phyloP scores from a whole-genome alignment of 495 filamentous ascomycete species.

The Xylaria grammica region DNA sequence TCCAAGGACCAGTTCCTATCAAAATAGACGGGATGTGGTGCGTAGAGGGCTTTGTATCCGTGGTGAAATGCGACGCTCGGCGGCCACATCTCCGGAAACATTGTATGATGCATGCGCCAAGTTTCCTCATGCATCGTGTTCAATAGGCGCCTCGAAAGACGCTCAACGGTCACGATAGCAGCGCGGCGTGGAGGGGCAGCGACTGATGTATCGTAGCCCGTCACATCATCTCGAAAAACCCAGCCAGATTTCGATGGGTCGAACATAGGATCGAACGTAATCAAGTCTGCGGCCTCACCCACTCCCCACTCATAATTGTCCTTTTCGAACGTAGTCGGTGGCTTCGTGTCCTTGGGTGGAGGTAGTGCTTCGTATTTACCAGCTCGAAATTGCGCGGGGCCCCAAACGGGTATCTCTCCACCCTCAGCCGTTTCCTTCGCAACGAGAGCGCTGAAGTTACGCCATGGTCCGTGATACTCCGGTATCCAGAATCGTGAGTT shows the following conservation, averaged over 20 bases:
- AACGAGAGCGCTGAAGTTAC: conserved; percentile 50
- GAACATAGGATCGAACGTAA: conserved; percentile 57
- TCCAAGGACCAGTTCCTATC: conserved; percentile 75
- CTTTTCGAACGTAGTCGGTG: conserved; percentile 46
- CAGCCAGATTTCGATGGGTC: conserved; percentile 59
- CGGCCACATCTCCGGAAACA: conserved; percentile 90
- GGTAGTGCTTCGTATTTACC: conserved; percentile 17
- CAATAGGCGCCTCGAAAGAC: conserved; percentile 75
- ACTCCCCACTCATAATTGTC: conserved; percentile 64
- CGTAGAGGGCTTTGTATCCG: conserved; percentile 85
- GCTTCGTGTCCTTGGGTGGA: conserved; percentile 47
- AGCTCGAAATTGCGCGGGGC: conserved; percentile 31
- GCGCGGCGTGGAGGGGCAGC: conserved; percentile 71
- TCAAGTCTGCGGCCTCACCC: conserved; percentile 63
- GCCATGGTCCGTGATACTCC: conserved; percentile 47
- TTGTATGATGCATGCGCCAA: conserved; percentile 69
- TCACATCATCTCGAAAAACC: conserved; percentile 67
- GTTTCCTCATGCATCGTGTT: conserved; percentile 82
- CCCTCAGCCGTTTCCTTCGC: conserved; percentile 35
- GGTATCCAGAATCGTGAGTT: conserved; percentile 54
- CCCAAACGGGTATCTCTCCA: conserved; percentile 33
- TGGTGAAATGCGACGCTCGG: conserved; percentile 77
- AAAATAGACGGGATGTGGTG: conserved; percentile 81
- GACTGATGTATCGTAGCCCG: conserved; percentile 72
- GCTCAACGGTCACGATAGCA: conserved; percentile 75